Conservation (phyloP, 345 rosid species). For the Clarkia xantiana region DNA sequence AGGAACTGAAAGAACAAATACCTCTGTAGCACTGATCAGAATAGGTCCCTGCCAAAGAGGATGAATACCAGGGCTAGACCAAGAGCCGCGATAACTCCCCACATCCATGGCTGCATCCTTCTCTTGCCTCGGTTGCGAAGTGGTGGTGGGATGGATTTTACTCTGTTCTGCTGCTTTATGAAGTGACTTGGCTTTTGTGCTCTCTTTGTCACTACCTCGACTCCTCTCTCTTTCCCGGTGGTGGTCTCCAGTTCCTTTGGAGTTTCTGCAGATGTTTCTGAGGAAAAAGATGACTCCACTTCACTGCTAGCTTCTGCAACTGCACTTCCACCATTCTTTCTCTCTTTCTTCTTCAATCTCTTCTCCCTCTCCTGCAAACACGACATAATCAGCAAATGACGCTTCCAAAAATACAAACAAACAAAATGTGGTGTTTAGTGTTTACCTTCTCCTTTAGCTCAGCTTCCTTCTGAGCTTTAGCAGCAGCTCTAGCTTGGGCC, state of each 20-base stretch:
- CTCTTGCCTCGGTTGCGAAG: conserved; percentile 58
- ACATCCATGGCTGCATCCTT: conserved; percentile 69
- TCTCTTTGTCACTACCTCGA: conserved; percentile 19
- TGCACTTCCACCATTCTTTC: conserved; percentile 19
- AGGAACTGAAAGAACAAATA: not conserved
- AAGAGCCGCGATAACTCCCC: conserved; percentile 27
- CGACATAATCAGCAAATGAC: no score
- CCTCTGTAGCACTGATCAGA: conserved; percentile 4
- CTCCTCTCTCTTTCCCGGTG: conserved; percentile 7
- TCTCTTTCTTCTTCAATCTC: conserved; percentile 66
- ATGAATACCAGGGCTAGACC: conserved; percentile 37
- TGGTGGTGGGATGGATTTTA: conserved; percentile 48
- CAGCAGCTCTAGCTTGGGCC: conserved; percentile 59
- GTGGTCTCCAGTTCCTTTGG: conserved; percentile 20
- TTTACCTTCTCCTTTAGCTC: conserved; percentile 66
- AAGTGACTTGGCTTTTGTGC: conserved; percentile 27
- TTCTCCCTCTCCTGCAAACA: conserved; percentile 61
- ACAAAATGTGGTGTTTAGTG: no score
- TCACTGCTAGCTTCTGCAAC: conserved; percentile 13
- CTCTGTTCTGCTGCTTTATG: conserved; percentile 47
- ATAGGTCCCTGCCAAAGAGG: conserved; percentile 32
- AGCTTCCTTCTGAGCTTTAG: conserved; percentile 62
- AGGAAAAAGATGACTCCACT: conserved; percentile 18
- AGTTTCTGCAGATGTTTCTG: conserved; percentile 22
- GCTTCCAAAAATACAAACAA: no score